phyloP scores from a whole-genome alignment of 2,329 filamentous ascomycete genomes.

The Pseudonectria buxi region DNA sequence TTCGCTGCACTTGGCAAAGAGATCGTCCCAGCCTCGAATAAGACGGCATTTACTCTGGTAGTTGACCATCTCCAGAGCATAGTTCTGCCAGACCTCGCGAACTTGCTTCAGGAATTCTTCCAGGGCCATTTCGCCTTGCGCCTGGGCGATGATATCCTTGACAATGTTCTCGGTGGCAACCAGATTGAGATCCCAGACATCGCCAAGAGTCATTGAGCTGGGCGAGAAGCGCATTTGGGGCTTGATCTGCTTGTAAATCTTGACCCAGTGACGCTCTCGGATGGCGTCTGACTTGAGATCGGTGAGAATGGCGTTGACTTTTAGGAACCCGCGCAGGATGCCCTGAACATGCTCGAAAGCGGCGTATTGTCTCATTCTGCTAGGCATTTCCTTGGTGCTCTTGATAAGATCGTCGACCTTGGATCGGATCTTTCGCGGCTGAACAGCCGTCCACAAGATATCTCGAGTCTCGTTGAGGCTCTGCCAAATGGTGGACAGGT shows the following conservation, averaged over 20 bases:
- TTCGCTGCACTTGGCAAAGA: conserved; percentile 97
- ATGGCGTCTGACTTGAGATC: conserved; percentile 97
- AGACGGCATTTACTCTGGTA: conserved; percentile 98
- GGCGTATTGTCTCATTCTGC: conserved; percentile 96
- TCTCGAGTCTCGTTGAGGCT: conserved; percentile 91
- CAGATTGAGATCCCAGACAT: conserved; percentile 96
- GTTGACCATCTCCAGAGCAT: conserved; percentile 86
- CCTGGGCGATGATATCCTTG: conserved; percentile 87
- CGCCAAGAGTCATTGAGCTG: conserved; percentile 90
- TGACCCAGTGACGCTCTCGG: conserved; percentile 91
- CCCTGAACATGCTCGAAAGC: conserved; percentile 99
- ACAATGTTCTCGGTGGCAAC: conserved; percentile 81
- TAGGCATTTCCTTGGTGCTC: conserved; percentile 99
- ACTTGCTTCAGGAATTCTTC: conserved; percentile 97
- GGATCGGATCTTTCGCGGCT: conserved; percentile 85
- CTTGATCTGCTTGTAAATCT: conserved; percentile 93
- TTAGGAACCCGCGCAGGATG: conserved; percentile 79
- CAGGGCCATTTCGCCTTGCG: conserved; percentile 94
- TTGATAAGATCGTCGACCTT: conserved; percentile 89
- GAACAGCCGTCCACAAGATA: conserved; percentile 88
- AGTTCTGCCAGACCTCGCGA: conserved; percentile 93
- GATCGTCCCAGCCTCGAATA: conserved; percentile 95
- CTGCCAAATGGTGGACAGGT: conserved; percentile 91
- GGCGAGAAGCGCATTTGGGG: conserved; percentile 91
- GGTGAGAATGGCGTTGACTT: conserved; percentile 79